Conservation (phyloP, 345 rosid species). For the Moricandia moricandioides region DNA sequence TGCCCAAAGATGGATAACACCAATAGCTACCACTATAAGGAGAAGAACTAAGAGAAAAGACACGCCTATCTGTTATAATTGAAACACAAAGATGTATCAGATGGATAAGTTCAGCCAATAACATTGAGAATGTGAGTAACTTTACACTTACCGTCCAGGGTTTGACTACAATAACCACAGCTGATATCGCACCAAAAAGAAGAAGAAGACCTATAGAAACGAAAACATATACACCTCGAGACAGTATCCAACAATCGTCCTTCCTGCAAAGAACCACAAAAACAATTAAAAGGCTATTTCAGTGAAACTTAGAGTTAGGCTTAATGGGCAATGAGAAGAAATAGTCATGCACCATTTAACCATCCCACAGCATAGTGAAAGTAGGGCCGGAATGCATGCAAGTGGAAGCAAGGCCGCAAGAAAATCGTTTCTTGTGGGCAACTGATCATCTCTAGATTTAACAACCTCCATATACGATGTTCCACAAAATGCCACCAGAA, state of each 20-base stretch:
- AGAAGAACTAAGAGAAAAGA: constrained; percentile 89
- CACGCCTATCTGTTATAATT: constrained; percentile 73
- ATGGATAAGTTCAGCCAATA: constrained; percentile 17
- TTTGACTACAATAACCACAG: constrained; percentile 66
- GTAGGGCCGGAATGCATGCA: constrained; percentile 86
- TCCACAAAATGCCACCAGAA: constrained; percentile 93
- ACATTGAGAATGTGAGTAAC: constrained; percentile 22
- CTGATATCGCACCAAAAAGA: constrained; percentile 88
- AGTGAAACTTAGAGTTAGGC: constrained; percentile 3
- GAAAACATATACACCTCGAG: constrained; percentile 83
- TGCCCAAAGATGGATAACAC: constrained; percentile 96
- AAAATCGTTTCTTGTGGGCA: constrained; percentile 84
- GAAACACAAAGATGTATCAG: constrained; percentile 38
- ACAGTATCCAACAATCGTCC: constrained; percentile 94
- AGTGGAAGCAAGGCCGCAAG: constrained; percentile 97
- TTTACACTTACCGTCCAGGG: constrained; percentile 86
- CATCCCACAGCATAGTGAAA: constrained; percentile 86
- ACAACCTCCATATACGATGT: constrained; percentile 88
- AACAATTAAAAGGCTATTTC: constrained; percentile 13
- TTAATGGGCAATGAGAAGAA: constrained; percentile 24
- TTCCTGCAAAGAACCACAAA: constrained; percentile 63
- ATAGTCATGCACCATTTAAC: constrained; percentile 73
- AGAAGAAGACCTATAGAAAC: constrained; percentile 87
- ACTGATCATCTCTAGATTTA: constrained; percentile 78
- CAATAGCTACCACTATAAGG: constrained; percentile 84